phyloP scores from a whole-genome alignment of 495 filamentous ascomycete genomes.

The Astrothelium macrocarpum region DNA sequence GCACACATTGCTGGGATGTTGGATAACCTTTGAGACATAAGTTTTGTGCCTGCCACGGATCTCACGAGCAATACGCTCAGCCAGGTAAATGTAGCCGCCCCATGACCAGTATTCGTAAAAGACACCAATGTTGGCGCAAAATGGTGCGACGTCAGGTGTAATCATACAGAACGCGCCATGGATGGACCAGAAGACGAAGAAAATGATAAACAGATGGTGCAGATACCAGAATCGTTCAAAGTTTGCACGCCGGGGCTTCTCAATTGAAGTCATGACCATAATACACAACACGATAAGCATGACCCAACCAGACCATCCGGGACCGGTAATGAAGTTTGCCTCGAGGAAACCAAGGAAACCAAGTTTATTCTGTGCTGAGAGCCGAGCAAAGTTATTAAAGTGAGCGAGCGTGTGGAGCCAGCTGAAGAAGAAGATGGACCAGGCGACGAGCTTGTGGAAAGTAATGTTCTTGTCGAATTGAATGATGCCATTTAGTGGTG shows the following conservation, averaged over 20 bases:
- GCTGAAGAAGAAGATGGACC: conserved; percentile 73
- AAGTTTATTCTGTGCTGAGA: conserved; percentile 58
- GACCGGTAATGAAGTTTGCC: conserved; percentile 61
- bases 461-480: conserved; percentile 75
- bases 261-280: conserved; percentile 59
- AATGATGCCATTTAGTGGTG: conserved; percentile 66
- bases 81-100: conserved; percentile 61
- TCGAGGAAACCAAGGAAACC: conserved; percentile 62
- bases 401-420: conserved; percentile 73
- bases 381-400: conserved; percentile 70
- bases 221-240: conserved; percentile 77
- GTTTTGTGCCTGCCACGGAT: conserved; percentile 63
- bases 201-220: conserved; percentile 67
- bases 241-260: conserved; percentile 58
- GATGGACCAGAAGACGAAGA: conserved; percentile 75
- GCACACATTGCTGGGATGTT: conserved; percentile 72
- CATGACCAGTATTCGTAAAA: conserved; percentile 79
- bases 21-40: conserved; percentile 72
- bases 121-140: conserved; percentile 59
- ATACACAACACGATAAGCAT: conserved; percentile 61
- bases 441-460: conserved; percentile 70
- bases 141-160: conserved; percentile 61
- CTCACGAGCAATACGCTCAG: conserved; percentile 60
- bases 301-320: conserved; percentile 70
- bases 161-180: conserved; percentile 78